Evolutionary conservation across 805 yeast species (phyloP).

Genomic region (Blastobotrys muscicola): DNA sequence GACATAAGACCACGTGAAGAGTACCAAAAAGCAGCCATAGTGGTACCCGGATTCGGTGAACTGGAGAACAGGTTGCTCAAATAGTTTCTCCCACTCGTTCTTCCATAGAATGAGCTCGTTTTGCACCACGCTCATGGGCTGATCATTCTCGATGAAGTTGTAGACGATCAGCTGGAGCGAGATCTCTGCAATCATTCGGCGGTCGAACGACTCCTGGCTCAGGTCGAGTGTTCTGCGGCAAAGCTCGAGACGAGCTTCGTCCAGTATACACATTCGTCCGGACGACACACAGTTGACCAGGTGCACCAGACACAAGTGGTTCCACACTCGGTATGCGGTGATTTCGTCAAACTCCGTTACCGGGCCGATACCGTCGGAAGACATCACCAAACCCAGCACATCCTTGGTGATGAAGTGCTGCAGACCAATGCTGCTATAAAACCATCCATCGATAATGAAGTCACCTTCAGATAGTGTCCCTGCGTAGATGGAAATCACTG

Average conservation of each 20-base stretch:
- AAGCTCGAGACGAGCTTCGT: slow-evolving; percentile 47
- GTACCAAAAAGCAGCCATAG: slow-evolving; percentile 46
- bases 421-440: slow-evolving; percentile 54
- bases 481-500: slow-evolving; percentile 56
- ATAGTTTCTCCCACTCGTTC: slow-evolving; percentile 58
- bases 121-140: slow-evolving; percentile 30
- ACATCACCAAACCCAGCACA: slow-evolving; percentile 19
- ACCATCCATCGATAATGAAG: slow-evolving; percentile 60
- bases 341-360: slow-evolving; percentile 41
- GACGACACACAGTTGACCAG: slow-evolving; percentile 54
- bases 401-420: slow-evolving; percentile 51
- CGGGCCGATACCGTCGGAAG: slow-evolving; percentile 22
- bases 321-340: slow-evolving; percentile 57
- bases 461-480: slow-evolving; percentile 46
- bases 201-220: slow-evolving; percentile 63
- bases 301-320: slow-evolving; percentile 61
- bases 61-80: slow-evolving; percentile 62
- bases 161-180: slow-evolving; percentile 50
- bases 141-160: slow-evolving; percentile 40
- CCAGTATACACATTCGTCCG: slow-evolving; percentile 56
- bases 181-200: slow-evolving; percentile 72
- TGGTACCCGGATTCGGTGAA: slow-evolving; percentile 66
- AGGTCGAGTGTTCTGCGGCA: slow-evolving; percentile 49
- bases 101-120: slow-evolving; percentile 52
- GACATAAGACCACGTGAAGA: slow-evolving; percentile 31